A percentile compares a stretch with the other conserved stretches of the same genome.
phyloP scores from a whole-genome alignment of 768 basidiomycete genomes.

The Leccinum truebloodii region DNA sequence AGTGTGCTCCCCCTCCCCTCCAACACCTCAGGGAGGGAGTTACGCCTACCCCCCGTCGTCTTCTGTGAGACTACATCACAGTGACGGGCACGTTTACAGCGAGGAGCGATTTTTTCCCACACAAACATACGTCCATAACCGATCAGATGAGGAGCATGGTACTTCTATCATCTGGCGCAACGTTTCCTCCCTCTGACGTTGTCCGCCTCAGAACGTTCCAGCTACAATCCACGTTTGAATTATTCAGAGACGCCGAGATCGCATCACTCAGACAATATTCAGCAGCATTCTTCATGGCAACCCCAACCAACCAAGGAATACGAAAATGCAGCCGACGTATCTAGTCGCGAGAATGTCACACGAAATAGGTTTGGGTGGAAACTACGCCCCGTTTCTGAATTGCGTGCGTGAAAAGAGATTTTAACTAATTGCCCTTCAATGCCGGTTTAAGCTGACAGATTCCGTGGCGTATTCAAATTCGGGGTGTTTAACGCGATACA shows the following conservation, averaged over 20 bases:
- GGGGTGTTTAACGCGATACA: conserved; percentile 92
- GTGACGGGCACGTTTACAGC: neutral
- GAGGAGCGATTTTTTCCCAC: neutral
- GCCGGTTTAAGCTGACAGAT: conserved; percentile 66
- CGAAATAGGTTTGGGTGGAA: conserved; percentile 47
- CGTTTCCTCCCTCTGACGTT: neutral
- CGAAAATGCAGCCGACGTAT: neutral
- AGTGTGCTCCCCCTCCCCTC: conserved; percentile 39
- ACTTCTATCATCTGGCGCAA: neutral
- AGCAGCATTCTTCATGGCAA: neutral
- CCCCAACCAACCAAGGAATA: neutral
- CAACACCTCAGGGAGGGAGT: conserved; percentile 23
- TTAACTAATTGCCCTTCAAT: conserved; percentile 4
- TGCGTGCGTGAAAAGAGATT: conserved; percentile 48
- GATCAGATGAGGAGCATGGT: conserved; percentile 1
- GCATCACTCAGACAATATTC: neutral
- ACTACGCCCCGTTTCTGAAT: conserved; percentile 69
- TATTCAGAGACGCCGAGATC: conserved; percentile 1
- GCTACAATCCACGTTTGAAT: neutral
- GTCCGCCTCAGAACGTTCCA: conserved; percentile 9
- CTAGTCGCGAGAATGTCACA: conserved; percentile 19
- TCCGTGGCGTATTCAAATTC: conserved; percentile 82
- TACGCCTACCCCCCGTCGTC: conserved; percentile 7
- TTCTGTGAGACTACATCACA: conserved; percentile 1
- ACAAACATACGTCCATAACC: neutral